A percentile compares a stretch with the other conserved stretches of the same genome.
These are phyloP conservation scores for Fusarium sp. DNA, from an alignment of 2,329 filamentous ascomycete genomes.

Conservation along the genomic window DNA sequence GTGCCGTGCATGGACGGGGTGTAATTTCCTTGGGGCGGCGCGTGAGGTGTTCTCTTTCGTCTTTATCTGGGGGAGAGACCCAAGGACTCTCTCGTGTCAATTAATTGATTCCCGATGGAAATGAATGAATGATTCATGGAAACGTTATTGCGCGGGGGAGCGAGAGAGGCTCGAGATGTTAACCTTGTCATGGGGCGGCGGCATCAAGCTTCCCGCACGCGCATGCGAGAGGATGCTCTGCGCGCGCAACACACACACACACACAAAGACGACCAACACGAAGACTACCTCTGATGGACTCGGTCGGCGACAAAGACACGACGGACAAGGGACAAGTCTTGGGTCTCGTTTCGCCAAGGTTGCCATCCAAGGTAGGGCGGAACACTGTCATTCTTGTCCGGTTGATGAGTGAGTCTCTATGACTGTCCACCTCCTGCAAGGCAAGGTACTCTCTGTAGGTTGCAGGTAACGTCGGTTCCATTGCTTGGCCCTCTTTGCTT, in stretches of 20 bases:
- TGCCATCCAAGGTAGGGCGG: neutral
- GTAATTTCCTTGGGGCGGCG: slow-evolving; percentile 30
- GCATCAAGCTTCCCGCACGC: slow-evolving; percentile 5
- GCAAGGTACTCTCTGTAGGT: neutral
- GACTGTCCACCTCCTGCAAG: neutral
- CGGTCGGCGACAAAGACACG: neutral
- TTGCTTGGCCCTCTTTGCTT: slow-evolving; percentile 19
- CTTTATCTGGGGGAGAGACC: neutral
- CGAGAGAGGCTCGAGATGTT: slow-evolving; percentile 16
- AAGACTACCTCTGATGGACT: slow-evolving; percentile 9
- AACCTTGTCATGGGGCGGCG: slow-evolving; percentile 27
- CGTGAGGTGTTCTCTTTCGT: slow-evolving; percentile 2
- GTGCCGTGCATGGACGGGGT: slow-evolving; percentile 30
- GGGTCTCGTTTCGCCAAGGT: neutral
- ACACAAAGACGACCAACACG: neutral
- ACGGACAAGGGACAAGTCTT: neutral
- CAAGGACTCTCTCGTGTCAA: no score
- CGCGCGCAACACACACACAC: neutral
- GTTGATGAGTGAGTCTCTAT: neutral
- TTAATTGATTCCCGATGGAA: neutral
- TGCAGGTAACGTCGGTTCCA: slow-evolving; percentile 32
- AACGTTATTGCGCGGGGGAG: neutral
- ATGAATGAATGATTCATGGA: slow-evolving; percentile 35
- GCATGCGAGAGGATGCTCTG: neutral
- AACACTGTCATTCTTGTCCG: neutral